These are phyloP conservation scores for Phaffia tasmanica DNA, from an alignment of 768 basidiomycete species.

Conservation along the genomic window DNA sequence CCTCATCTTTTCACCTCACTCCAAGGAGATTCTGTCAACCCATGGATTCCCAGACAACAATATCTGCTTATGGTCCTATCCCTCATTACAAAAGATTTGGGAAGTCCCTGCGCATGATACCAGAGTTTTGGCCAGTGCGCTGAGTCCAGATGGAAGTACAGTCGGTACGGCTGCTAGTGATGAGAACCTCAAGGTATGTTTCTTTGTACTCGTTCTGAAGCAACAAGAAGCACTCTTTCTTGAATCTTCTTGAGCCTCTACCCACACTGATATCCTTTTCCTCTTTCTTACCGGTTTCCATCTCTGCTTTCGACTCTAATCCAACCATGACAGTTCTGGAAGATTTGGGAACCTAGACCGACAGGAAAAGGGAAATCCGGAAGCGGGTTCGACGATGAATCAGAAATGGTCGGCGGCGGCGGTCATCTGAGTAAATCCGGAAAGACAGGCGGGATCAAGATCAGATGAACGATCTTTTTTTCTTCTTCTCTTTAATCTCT, in stretches of 20 bases:
- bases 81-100: conserved; percentile 64
- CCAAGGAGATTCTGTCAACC: conserved; percentile 80
- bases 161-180: conserved; percentile 87
- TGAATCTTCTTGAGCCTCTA: not conserved
- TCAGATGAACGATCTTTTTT: conserved; percentile 3
- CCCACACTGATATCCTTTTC: not conserved
- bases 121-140: conserved; percentile 69
- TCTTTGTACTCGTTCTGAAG: not conserved
- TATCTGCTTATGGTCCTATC: conserved; percentile 50
- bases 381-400: conserved; percentile 32
- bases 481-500: not conserved
- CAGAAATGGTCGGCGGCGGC: conserved; percentile 23
- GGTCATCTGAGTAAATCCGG: conserved; percentile 14
- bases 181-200: conserved; percentile 66
- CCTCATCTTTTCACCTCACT: conserved; percentile 71
- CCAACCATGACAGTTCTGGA: conserved; percentile 55
- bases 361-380: conserved; percentile 23
- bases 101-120: conserved; percentile 90
- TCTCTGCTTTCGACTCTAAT: not conserved
- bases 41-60: conserved; percentile 71
- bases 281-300: not conserved
- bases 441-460: conserved; percentile 25
- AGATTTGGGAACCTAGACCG: conserved; percentile 38
- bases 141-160: conserved; percentile 80
- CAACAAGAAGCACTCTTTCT: not conserved